Conservation (phyloP, 768 basidiomycete species). For the Phylloporus sp. region DNA sequence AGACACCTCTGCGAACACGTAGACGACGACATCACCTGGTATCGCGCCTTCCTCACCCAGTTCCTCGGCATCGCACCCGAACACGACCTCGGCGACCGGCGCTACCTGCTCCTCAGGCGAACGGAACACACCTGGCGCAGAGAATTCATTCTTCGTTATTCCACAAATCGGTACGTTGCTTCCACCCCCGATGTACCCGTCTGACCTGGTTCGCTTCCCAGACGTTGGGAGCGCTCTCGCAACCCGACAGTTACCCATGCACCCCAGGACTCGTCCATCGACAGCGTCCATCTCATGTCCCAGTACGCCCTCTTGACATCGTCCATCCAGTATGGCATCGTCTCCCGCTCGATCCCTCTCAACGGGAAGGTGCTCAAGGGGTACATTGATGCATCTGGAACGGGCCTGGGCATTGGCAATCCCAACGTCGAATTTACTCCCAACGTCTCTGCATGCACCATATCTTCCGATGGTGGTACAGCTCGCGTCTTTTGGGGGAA, state of each 20-base stretch:
- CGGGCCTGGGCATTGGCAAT: slow-evolving; percentile 59
- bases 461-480: slow-evolving; percentile 59
- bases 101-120: slow-evolving; percentile 49
- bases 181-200: neutral
- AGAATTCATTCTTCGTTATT: slow-evolving; percentile 60
- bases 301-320: slow-evolving; percentile 52
- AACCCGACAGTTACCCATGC: slow-evolving; percentile 56
- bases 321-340: slow-evolving; percentile 63
- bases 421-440: slow-evolving; percentile 73
- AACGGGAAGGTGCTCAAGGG: slow-evolving; percentile 67
- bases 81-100: slow-evolving; percentile 42
- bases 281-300: slow-evolving; percentile 56
- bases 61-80: slow-evolving; percentile 66
- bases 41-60: slow-evolving; percentile 64
- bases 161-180: slow-evolving; percentile 45
- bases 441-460: slow-evolving; percentile 52
- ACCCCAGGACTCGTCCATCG: slow-evolving; percentile 56
- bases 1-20: slow-evolving; percentile 55
- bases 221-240: slow-evolving; percentile 67
- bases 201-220: slow-evolving; percentile 28
- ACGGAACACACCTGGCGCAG: slow-evolving; percentile 60
- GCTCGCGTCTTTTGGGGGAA: slow-evolving; percentile 74
- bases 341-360: slow-evolving; percentile 67
- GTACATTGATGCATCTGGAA: slow-evolving; percentile 59
- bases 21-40: slow-evolving; percentile 77